These are phyloP conservation scores for Ceratocystis albifundus DNA, from an alignment of 2,329 filamentous ascomycete genomes.

Conservation along the genomic window DNA sequence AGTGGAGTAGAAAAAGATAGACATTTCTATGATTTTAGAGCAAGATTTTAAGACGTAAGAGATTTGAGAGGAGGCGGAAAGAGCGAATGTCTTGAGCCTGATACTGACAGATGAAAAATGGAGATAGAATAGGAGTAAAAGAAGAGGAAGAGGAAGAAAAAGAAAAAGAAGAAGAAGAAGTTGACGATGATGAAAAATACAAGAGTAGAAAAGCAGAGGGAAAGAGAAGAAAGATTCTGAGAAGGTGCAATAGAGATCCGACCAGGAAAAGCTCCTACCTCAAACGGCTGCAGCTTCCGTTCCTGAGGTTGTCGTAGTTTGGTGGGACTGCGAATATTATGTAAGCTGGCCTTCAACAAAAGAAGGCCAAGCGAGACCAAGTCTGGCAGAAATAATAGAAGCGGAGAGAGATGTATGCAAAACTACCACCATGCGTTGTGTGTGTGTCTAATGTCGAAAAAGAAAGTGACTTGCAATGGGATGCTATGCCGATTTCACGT, in stretches of 20 bases:
- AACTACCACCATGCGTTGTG: background rate
- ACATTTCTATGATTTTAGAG: background rate
- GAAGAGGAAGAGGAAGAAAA: background rate
- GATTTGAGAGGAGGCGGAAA: background rate
- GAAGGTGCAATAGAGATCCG: background rate
- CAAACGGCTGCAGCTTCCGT: background rate
- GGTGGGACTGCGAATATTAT: conserved; percentile 8
- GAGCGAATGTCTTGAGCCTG: too few species aligned
- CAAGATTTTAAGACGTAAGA: background rate
- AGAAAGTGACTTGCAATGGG: too few species aligned
- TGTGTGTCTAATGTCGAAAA: too few species aligned
- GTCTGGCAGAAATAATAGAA: background rate
- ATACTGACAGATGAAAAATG: too few species aligned
- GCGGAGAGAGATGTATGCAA: background rate
- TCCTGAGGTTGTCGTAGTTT: background rate
- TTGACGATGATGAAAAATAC: background rate
- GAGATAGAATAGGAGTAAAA: background rate
- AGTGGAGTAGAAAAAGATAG: background rate
- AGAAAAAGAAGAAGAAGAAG: background rate
- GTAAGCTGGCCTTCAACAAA: background rate
- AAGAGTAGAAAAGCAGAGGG: background rate
- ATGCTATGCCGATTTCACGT: too few species aligned
- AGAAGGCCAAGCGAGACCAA: background rate
- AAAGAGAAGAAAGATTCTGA: conserved; percentile 1
- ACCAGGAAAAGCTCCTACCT: background rate